Percentiles rank a stretch among this genome's conserved stretches.
Evolutionary conservation across 306 rosid species (phyloP).

Genomic region (Astragalus glycyphyllos): DNA sequence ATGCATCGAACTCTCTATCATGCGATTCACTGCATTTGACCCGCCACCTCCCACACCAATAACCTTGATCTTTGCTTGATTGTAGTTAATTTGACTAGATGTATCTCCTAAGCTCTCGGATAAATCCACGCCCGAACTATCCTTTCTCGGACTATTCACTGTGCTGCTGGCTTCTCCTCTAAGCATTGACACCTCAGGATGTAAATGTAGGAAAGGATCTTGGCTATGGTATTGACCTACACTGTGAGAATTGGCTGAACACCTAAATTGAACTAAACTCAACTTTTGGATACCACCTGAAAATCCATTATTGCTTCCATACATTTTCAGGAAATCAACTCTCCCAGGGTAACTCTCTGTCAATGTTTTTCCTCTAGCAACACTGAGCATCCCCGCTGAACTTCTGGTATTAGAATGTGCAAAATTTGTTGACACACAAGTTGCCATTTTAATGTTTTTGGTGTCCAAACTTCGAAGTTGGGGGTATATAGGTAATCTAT

Average conservation of each 20-base stretch:
- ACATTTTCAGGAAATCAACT: constrained; percentile 46
- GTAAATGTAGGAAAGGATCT: constrained; percentile 87
- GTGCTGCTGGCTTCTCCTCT: constrained; percentile 73
- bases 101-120: constrained; percentile 61
- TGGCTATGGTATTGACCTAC: constrained; percentile 59
- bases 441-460: constrained; percentile 3
- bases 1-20: constrained; percentile 94
- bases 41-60: constrained; percentile 98
- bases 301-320: constrained; percentile 52
- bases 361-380: constrained; percentile 57
- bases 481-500: constrained; percentile 23
- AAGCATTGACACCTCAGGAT: constrained; percentile 92
- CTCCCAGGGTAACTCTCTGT: constrained; percentile 54
- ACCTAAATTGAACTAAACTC: constrained; percentile 55
- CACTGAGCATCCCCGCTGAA: constrained; percentile 59
- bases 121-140: constrained; percentile 53
- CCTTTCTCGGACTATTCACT: constrained; percentile 64
- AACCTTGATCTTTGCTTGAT: constrained; percentile 86
- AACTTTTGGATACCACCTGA: constrained; percentile 52
- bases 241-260: constrained; percentile 62
- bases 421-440: constrained; percentile 50
- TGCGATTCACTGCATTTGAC: constrained; percentile 93
- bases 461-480: constrained; percentile 32
- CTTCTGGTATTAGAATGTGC: constrained; percentile 62
- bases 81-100: constrained; percentile 53